Evolutionary conservation across 108 stramenopile species (phyloP), one percentile per base, ranked within the genome.

Genomic region (Bacterosira constricta): DNA sequence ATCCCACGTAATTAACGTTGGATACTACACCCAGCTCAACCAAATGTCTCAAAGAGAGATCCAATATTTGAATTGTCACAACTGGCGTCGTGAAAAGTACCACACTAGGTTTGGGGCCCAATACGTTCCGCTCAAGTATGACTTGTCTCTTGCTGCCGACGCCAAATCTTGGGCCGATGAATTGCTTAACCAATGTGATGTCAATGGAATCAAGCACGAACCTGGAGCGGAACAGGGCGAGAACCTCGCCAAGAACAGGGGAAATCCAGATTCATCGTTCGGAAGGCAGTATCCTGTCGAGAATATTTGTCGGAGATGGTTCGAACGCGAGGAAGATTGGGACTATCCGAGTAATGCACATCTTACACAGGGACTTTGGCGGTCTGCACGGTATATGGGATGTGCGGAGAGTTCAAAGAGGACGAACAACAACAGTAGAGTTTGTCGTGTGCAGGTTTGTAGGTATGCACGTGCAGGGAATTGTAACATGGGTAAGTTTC

Each of bases 341-440:
- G 41, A 38, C 1, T 71, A 23, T 21, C 78, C 78, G 3, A 20
- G 34, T 6, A 79, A 79, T 46, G 63, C 70, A 30, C 78, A 79
- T 37, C 71, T 79, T 25, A 79, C 70, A 5, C 78, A 79, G 42
- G 78, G 65, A 2, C 27, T 79, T 11, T 70, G 69, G 69, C 57
- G 69, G 25, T 61, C 71, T 23, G 5, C 62, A 4, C 47, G 30
- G 11, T 76, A 68, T 26, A 13, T 76, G 4, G 75, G 75, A 7
- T 76, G 75, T 34, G 75, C 50, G 4, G 78, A 79, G 50, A 50
- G 57, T 7, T 25, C 32, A 11, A 72, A 79, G 52, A 37, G 5
- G 6, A 72, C 71, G 71, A 37, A 21, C 18, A 59, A 66, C 36
- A 59, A 66, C 36, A 59, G 70, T 6, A 59, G 41, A 11, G 53